A percentile compares a stretch with the other conserved stretches of the same genome.
phyloP scores from a whole-genome alignment of 306 rosid genomes.

The Arachis stenosperma region DNA sequence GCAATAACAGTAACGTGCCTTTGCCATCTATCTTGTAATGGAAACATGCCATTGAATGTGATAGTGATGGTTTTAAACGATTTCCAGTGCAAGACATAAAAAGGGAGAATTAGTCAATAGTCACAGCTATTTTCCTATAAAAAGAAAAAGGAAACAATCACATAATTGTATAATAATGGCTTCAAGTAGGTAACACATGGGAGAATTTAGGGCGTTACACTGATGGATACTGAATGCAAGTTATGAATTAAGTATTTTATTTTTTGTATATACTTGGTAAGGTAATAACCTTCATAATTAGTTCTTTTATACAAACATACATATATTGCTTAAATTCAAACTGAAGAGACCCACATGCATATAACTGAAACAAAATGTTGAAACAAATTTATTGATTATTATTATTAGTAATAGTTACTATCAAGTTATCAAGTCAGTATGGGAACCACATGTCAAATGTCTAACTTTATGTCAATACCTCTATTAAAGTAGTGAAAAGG shows the following conservation, averaged over 20 bases:
- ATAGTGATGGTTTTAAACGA: slow-evolving; percentile 31
- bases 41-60: slow-evolving; percentile 47
- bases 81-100: slow-evolving; percentile 8
- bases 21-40: slow-evolving; percentile 33
- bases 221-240: slow-evolving; percentile 1
- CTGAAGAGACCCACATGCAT: background rate
- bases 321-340: no score
- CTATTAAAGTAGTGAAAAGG: background rate
- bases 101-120: slow-evolving; percentile 39
- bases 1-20: slow-evolving; percentile 37
- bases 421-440: slow-evolving; percentile 31
- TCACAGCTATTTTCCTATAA: slow-evolving; percentile 11
- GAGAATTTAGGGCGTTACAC: slow-evolving; percentile 34
- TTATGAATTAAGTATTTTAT: slow-evolving; percentile 18
- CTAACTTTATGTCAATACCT: background rate
- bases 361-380: slow-evolving; percentile 24
- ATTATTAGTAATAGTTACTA: slow-evolving; percentile 4
- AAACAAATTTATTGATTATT: slow-evolving; percentile 2
- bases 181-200: slow-evolving; percentile 29
- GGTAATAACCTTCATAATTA: slow-evolving; percentile 1
- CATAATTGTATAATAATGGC: background rate
- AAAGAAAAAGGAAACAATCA: slow-evolving; percentile 20
- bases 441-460: slow-evolving; percentile 42
- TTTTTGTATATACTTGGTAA: background rate
- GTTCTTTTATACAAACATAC: background rate